phyloP scores from a whole-genome alignment of 371 early-diverging fungal species.

The Mucor lusitanicus region DNA sequence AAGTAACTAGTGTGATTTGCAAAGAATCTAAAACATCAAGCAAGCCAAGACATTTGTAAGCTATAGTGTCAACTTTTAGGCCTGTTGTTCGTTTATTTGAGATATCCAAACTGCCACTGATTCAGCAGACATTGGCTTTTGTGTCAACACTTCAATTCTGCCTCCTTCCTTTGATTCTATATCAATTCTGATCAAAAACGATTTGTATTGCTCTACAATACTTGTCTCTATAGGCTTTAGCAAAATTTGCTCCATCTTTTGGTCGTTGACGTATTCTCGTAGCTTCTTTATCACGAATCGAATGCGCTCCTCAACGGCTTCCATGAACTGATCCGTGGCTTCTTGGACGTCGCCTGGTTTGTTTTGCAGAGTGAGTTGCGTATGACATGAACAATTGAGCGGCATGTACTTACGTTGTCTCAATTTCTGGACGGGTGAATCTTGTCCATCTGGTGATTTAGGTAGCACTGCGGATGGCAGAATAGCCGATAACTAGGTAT shows the following conservation, averaged over 20 bases:
- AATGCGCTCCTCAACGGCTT: constrained; percentile 55
- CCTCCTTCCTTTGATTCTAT: constrained; percentile 52
- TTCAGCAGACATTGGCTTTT: constrained; percentile 19
- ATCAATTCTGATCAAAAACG: constrained; percentile 58
- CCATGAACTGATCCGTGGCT: constrained; percentile 54
- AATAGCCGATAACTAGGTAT: constrained; percentile 26
- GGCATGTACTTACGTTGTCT: constrained; percentile 12
- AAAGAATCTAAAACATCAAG: background rate
- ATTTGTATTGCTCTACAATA: constrained; percentile 69
- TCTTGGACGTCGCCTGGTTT: constrained; percentile 25
- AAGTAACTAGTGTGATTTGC: background rate
- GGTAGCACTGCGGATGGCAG: constrained; percentile 14
- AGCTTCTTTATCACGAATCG: constrained; percentile 58
- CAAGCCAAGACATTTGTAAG: background rate
- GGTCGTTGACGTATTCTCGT: constrained; percentile 73
- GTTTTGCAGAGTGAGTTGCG: background rate
- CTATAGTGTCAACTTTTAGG: background rate
- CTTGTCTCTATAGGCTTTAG: constrained; percentile 72
- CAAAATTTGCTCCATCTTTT: constrained; percentile 73
- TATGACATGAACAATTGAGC: background rate
- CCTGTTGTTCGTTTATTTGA: constrained; percentile 21
- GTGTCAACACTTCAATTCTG: constrained; percentile 10
- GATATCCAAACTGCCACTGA: constrained; percentile 25
- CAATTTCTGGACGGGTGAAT: constrained; percentile 1
- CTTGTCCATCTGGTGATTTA: constrained; percentile 9